These are phyloP conservation scores for Chytriomyces confervae DNA, from an alignment of 192 early-diverging fungal species.

Conservation along the genomic window DNA sequence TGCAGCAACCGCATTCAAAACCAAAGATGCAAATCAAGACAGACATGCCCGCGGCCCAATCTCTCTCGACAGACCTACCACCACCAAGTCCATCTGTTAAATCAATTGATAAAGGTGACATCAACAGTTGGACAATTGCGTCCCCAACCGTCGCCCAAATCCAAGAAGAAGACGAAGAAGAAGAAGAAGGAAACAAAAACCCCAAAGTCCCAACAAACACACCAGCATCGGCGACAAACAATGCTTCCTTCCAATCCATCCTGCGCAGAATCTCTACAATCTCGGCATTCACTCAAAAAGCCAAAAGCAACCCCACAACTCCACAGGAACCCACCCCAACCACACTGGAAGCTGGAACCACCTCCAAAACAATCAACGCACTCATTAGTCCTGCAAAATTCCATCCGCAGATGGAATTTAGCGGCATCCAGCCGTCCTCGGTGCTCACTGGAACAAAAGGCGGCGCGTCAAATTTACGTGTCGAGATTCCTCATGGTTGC, in stretches of 20 bases:
- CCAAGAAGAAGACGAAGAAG: constrained; percentile 40
- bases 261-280: neutral
- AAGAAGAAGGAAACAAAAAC: constrained; percentile 22
- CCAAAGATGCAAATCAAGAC: constrained; percentile 8
- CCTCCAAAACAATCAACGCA: constrained; percentile 5
- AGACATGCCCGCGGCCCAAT: constrained; percentile 9
- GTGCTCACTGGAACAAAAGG: neutral
- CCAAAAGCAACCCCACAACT: neutral
- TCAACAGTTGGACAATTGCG: constrained; percentile 48
- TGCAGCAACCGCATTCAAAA: neutral
- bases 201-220: constrained; percentile 20
- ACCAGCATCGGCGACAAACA: neutral
- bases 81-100: constrained; percentile 53
- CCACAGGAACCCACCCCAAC: neutral
- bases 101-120: constrained; percentile 44
- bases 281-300: neutral
- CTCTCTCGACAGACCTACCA: constrained; percentile 23
- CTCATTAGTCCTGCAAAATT: constrained; percentile 19
- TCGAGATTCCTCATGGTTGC: constrained; percentile 41
- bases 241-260: neutral
- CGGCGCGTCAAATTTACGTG: neutral
- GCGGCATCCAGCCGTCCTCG: neutral
- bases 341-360: neutral
- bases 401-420: constrained; percentile 4
- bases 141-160: constrained; percentile 43